A percentile compares a stretch with the other conserved stretches of the same genome.
These are phyloP conservation scores for Annulohypoxylon maeteangense DNA, from an alignment of 495 filamentous ascomycete species.

Conservation along the genomic window DNA sequence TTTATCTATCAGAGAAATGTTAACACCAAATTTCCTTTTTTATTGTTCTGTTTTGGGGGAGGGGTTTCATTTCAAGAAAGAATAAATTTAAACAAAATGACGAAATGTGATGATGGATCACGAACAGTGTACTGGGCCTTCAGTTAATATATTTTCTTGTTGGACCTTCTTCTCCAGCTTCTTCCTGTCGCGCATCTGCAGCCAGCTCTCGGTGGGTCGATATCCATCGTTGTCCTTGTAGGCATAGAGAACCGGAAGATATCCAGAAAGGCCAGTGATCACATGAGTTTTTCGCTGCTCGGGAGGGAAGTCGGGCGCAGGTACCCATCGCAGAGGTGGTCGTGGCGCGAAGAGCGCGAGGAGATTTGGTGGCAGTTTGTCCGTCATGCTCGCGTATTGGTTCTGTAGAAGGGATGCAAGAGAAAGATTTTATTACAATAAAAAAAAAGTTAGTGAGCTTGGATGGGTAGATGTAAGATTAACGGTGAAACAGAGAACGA, in stretches of 20 bases:
- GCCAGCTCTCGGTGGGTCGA: slow-evolving; percentile 88
- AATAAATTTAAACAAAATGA: too few relatives aligned
- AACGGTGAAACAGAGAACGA: slow-evolving; percentile 8
- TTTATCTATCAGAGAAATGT: slow-evolving; percentile 61
- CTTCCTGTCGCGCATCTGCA: slow-evolving; percentile 82
- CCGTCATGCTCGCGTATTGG: slow-evolving; percentile 75
- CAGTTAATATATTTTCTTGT: slow-evolving; percentile 69
- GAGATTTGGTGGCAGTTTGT: slow-evolving; percentile 92
- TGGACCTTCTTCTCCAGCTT: slow-evolving; percentile 79
- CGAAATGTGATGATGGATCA: slow-evolving; percentile 12
- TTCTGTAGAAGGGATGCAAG: not conserved
- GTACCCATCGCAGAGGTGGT: slow-evolving; percentile 89
- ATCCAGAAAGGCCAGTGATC: slow-evolving; percentile 78
- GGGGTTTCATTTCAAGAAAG: too few relatives aligned
- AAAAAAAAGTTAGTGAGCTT: not conserved
- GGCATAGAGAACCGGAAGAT: slow-evolving; percentile 72
- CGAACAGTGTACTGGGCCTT: slow-evolving; percentile 77
- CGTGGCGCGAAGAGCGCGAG: slow-evolving; percentile 94
- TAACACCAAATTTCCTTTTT: slow-evolving; percentile 11
- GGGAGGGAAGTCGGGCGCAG: slow-evolving; percentile 82
- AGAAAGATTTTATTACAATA: slow-evolving; percentile 1
- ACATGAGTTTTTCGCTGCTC: slow-evolving; percentile 80
- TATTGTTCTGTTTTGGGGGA: too few relatives aligned
- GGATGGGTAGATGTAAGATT: slow-evolving; percentile 6
- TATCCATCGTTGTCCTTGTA: slow-evolving; percentile 80